These are phyloP conservation scores for Xylariaceae sp. DNA, from an alignment of 2,329 filamentous ascomycete species.

Conservation along the genomic window DNA sequence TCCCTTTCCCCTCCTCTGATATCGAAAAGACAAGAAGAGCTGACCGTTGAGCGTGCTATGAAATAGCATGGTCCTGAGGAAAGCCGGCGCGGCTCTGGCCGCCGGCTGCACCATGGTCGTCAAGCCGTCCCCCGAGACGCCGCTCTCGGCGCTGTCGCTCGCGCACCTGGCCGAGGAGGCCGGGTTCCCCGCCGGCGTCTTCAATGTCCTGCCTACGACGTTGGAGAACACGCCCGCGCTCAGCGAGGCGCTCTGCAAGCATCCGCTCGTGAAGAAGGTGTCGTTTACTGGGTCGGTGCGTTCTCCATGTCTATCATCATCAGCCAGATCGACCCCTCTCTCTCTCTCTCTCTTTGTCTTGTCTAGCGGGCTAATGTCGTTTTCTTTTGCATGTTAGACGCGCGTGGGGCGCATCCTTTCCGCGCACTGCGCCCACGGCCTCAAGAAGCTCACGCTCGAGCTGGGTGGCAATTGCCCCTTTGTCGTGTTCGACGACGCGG, in stretches of 20 bases:
- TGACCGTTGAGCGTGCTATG: not conserved
- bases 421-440: conserved; percentile 60
- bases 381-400: conserved; percentile 61
- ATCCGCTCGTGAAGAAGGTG: conserved; percentile 60
- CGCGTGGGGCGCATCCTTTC: conserved; percentile 70
- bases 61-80: conserved; percentile 61
- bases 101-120: conserved; percentile 75
- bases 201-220: conserved; percentile 55
- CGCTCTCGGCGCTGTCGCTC: conserved; percentile 58
- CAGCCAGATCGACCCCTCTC: too few relatives aligned
- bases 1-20: too few relatives aligned
- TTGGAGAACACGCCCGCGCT: conserved; percentile 48
- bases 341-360: not conserved
- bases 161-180: conserved; percentile 63
- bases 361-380: conserved; percentile 4
- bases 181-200: conserved; percentile 73
- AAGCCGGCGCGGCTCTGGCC: conserved; percentile 68
- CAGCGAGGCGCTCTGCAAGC: conserved; percentile 50
- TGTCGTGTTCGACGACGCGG: conserved; percentile 69
- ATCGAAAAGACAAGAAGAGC: too few relatives aligned
- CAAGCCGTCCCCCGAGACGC: conserved; percentile 72
- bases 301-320: not conserved
- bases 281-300: conserved; percentile 68
- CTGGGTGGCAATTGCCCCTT: conserved; percentile 72
- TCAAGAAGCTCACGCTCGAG: conserved; percentile 73